A percentile compares a stretch with the other conserved stretches of the same genome.
These are phyloP conservation scores for Thuja plicata DNA, from an alignment of 83 land plant species.

Conservation along the genomic window DNA sequence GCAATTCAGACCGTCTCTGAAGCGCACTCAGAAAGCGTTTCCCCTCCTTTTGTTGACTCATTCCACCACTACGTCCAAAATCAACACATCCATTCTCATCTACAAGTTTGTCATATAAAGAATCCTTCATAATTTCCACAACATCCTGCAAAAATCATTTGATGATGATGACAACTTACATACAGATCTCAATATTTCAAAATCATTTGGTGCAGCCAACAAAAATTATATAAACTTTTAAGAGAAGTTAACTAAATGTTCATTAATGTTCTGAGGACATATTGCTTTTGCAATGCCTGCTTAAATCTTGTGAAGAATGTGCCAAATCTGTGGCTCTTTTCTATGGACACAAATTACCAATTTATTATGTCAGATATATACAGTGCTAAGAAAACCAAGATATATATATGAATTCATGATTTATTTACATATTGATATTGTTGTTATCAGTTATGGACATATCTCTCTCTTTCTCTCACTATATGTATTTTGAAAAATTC, in stretches of 20 bases:
- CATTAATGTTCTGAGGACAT: too few relatives aligned
- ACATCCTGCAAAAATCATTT: slow-evolving; percentile 67
- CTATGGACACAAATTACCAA: background rate
- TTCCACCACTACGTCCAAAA: slow-evolving; percentile 91
- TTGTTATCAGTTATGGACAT: too few relatives aligned
- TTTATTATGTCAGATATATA: background rate
- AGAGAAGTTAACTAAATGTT: too few relatives aligned
- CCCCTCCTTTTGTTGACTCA: slow-evolving; percentile 93
- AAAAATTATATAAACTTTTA: background rate
- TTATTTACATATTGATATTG: too few relatives aligned
- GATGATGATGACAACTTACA: background rate
- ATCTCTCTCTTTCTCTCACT: too few relatives aligned
- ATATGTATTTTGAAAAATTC: too few relatives aligned
- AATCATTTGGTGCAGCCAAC: background rate
- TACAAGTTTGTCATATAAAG: slow-evolving; percentile 85
- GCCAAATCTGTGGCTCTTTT: background rate
- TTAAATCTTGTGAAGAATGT: too few relatives aligned
- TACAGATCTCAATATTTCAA: background rate
- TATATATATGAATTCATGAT: too few relatives aligned
- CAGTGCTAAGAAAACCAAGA: background rate
- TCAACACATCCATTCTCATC: slow-evolving; percentile 95
- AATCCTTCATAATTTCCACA: slow-evolving; percentile 94
- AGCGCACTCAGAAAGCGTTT: slow-evolving; percentile 80
- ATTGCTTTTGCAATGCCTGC: too few relatives aligned
- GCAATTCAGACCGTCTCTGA: slow-evolving; percentile 74